Percentiles rank a stretch among this genome's conserved stretches.
These are phyloP conservation scores for Penicillium fuscoglaucum DNA, from an alignment of 2,329 filamentous ascomycete genomes.

Conservation along the genomic window DNA sequence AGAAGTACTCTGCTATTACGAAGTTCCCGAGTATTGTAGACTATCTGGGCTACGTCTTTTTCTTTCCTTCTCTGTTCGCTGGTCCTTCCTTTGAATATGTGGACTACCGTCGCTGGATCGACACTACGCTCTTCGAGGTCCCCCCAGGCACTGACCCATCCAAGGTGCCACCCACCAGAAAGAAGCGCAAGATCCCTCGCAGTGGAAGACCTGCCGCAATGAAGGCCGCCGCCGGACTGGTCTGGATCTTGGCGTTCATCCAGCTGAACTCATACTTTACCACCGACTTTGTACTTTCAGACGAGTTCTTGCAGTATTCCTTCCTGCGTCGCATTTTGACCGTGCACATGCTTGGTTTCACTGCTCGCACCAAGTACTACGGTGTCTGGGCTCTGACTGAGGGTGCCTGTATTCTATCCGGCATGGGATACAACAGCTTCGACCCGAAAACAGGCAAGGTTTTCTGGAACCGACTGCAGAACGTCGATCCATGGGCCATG, in stretches of 20 bases:
- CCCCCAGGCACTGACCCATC: conserved; percentile 77
- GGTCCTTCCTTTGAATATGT: conserved; percentile 93
- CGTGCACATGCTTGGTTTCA: conserved; percentile 80
- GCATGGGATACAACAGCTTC: conserved; percentile 90
- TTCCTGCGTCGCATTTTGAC: conserved; percentile 74
- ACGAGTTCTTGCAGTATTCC: conserved; percentile 65
- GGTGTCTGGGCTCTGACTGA: conserved; percentile 93
- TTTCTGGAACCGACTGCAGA: conserved; percentile 85
- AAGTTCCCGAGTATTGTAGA: conserved; percentile 75
- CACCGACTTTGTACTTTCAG: conserved; percentile 62
- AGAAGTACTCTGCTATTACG: conserved; percentile 76
- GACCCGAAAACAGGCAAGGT: conserved; percentile 81
- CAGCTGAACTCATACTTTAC: conserved; percentile 69
- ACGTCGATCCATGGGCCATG: conserved; percentile 81
- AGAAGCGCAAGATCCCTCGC: conserved; percentile 87
- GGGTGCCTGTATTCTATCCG: conserved; percentile 88
- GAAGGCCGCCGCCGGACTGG: conserved; percentile 71
- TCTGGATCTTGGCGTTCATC: conserved; percentile 79
- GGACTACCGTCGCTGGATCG: conserved; percentile 89
- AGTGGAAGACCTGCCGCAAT: conserved; percentile 80
- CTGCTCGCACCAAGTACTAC: conserved; percentile 89
- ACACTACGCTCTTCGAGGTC: conserved; percentile 90
- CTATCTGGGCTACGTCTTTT: conserved; percentile 86
- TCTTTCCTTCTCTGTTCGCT: conserved; percentile 87
- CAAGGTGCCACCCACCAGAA: conserved; percentile 81